A percentile compares a stretch with the other conserved stretches of the same genome.
Conservation (phyloP, 2,329 filamentous ascomycete species). For the Beauveria varroae region DNA sequence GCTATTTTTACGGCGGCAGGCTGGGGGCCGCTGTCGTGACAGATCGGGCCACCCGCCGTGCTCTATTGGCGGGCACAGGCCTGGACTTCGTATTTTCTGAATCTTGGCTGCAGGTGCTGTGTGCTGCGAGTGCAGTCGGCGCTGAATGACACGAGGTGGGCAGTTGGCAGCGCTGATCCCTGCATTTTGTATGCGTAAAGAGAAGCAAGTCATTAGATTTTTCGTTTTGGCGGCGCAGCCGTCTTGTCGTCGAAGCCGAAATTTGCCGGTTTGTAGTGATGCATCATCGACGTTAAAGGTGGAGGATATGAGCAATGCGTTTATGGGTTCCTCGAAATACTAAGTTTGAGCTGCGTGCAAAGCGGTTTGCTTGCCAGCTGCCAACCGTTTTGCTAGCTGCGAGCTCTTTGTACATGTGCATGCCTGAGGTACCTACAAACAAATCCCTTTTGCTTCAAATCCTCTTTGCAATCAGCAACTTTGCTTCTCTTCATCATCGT, state of each 20-base stretch:
- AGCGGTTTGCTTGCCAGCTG: conserved; percentile 1
- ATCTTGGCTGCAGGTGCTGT: conserved; percentile 2
- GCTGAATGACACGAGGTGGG: conserved; percentile 7
- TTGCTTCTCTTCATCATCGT: background rate
- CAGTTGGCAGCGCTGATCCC: background rate
- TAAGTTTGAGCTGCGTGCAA: background rate
- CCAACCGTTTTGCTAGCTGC: background rate
- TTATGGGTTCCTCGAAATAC: background rate
- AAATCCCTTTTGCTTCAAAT: background rate
- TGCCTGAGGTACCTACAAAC: conserved; percentile 1
- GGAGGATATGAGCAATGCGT: too few relatives aligned
- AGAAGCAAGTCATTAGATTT: background rate
- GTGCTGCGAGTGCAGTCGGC: background rate
- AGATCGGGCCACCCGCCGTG: conserved; percentile 3
- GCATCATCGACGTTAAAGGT: conserved; percentile 1
- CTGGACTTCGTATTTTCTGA: conserved; percentile 8
- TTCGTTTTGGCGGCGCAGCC: background rate
- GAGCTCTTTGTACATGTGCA: background rate
- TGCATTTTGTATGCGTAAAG: background rate
- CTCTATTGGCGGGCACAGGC: background rate
- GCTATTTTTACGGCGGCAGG: background rate
- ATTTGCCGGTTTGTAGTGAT: background rate
- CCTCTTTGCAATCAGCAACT: too few relatives aligned
- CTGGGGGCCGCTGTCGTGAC: background rate
- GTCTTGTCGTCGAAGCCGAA: background rate